Evolutionary conservation across 2,329 filamentous ascomycete species (phyloP).

Genomic region (Apiospora pterosperma): DNA sequence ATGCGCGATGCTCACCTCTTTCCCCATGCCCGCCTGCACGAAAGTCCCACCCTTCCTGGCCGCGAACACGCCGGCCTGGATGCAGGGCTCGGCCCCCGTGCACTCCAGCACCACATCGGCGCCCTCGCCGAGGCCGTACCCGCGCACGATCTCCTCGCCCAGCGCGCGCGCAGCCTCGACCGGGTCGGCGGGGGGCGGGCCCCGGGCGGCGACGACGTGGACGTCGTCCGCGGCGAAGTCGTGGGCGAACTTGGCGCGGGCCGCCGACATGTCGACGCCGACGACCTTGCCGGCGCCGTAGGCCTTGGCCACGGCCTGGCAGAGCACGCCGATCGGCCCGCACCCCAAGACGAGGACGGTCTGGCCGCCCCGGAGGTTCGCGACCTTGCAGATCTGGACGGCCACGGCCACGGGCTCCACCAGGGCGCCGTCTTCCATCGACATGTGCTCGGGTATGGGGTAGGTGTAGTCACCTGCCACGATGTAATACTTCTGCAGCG

Average conservation of each 20-base stretch:
- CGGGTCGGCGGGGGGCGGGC: conserved; percentile 44
- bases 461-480: conserved; percentile 91
- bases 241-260: conserved; percentile 75
- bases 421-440: conserved; percentile 81
- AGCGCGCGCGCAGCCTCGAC: conserved; percentile 33
- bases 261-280: conserved; percentile 78
- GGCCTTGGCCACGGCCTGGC: conserved; percentile 77
- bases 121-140: conserved; percentile 38
- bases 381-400: conserved; percentile 80
- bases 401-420: conserved; percentile 86
- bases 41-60: conserved; percentile 43
- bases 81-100: conserved; percentile 42
- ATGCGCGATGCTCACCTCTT: conserved; percentile 27
- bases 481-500: conserved; percentile 79
- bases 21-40: conserved; percentile 51
- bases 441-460: conserved; percentile 74
- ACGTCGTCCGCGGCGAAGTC: conserved; percentile 66
- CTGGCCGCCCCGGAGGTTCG: conserved; percentile 67
- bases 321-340: conserved; percentile 83
- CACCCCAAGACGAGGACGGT: conserved; percentile 82
- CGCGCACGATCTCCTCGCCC: conserved; percentile 34
- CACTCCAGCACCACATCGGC: conserved; percentile 48
- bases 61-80: conserved; percentile 43
- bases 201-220: conserved; percentile 62
- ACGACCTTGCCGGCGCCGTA: conserved; percentile 82